Base-by-base conservation (phyloP, 2,329 filamentous ascomycete species). In the Neoscytalidium dimidiatum region DNA sequence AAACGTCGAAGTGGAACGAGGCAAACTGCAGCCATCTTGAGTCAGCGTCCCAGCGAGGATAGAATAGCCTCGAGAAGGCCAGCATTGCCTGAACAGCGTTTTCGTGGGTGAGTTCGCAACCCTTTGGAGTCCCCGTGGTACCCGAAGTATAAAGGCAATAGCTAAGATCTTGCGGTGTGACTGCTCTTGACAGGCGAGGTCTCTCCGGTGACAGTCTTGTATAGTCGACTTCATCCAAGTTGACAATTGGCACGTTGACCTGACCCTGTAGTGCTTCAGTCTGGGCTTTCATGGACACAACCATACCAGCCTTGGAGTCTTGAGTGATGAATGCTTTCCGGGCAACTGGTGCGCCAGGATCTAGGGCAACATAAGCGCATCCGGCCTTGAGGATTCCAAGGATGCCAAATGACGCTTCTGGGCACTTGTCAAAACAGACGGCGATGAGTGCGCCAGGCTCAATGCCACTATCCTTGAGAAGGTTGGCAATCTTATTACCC, bases 1-100 rank as follows among this genome's bases (percentile, higher is more conserved):
- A 95, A 3, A 97, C 94, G 71, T 97, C 94, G 67, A 97, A 97
- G 75, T 97, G 94, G 64, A 97, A 92, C 0, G 92, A 94, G 1
- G 94, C 94, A 73, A 97, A 97, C 73, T 97, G 94, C 0, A 97
- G 82, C 90, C 92, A 97, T 65, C 90, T 87, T 0, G 93, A 96
- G 0, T 85, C 74, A 0, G 82, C 71, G 44, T 90, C 84, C 91
- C 92, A 96, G 70, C 92, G 90, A 0, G 85, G 87, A 4, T 79
- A 77, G 72, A 97, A 97, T 0, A 97, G 83, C 31, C 88, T 81
- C 70, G 92, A 89, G 74, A 97, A 97, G 0, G 93, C 88, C 62
- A 94, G 85, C 87, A 97, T 92, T 28, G 92, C 92, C 74, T 97
- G 94, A 0, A 96, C 90, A 0, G 91, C 87, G 74, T 96, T 97